A percentile compares a stretch with the other conserved stretches of the same genome.
Conservation (phyloP, 495 filamentous ascomycete species). For the Penicillium cinerascens region DNA sequence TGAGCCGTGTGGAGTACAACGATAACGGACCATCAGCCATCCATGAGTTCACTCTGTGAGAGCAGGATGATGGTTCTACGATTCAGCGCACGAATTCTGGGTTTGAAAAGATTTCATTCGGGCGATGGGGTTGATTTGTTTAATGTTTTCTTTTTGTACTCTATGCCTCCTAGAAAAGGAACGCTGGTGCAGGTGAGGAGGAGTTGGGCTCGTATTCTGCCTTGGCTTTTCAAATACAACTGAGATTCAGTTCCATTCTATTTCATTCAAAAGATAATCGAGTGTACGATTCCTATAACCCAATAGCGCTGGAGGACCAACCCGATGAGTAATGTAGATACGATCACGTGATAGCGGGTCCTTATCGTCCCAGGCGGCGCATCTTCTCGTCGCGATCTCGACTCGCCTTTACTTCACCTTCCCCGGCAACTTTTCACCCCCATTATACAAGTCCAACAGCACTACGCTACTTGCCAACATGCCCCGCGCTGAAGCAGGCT, state of each 20-base stretch:
- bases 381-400: background rate
- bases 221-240: background rate
- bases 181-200: slow-evolving; percentile 23
- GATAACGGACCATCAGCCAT: slow-evolving; percentile 70
- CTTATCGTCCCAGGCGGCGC: background rate
- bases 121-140: slow-evolving; percentile 15
- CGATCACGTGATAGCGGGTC: background rate
- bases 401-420: background rate
- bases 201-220: slow-evolving; percentile 20
- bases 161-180: slow-evolving; percentile 23
- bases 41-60: slow-evolving; percentile 49
- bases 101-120: slow-evolving; percentile 6
- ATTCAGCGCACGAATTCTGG: slow-evolving; percentile 9
- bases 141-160: slow-evolving; percentile 15
- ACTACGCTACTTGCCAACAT: slow-evolving; percentile 48
- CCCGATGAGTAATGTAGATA: background rate
- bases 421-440: background rate
- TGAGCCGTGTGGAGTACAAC: slow-evolving; percentile 74
- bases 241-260: background rate
- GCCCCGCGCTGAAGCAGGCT: slow-evolving; percentile 88
- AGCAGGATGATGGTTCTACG: slow-evolving; percentile 7
- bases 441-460: background rate
- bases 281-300: too few relatives aligned
- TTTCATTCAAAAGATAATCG: background rate
- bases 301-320: background rate